Evolutionary conservation across 495 filamentous ascomycete species (phyloP), one percentile per base, ranked within the genome.

Genomic region (Daldinia decipiens): DNA sequence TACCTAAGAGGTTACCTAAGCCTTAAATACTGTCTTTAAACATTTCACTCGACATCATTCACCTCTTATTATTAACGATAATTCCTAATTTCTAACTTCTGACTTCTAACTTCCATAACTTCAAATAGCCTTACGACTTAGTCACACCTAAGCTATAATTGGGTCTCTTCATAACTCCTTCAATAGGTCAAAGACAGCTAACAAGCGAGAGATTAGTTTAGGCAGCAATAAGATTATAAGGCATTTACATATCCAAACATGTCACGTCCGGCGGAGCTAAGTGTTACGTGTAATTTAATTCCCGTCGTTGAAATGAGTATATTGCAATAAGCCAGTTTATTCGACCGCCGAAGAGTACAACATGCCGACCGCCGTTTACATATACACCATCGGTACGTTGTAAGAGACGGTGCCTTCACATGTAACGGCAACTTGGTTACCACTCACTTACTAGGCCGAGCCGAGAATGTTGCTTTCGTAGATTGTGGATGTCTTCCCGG

Each of bases 381-480:
- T 26, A n/a, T n/a, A n/a, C n/a, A n/a, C n/a, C n/a, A n/a, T n/a
- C n/a, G 26, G 3, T 1, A 26, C 26, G 36, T 26, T 26, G 26
- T 34, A 27, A 24, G 0, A 45, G 9, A 38, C 9, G 8, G n/a
- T 34, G 12, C 15, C 26, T 53, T 53, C 8, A 5, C 9, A 9
- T 12, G 11, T 15, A 53, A 12, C 50, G 3, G 29, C 7, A 17
- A 58, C 54, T 32, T 13, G 0, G 17, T 2, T 12, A 24, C 31
- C 5, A 36, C 36, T 13, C 4, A 1, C 8, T 71, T 26, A 31
- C 39, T 74, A 56, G 31, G 72, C 59, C 3, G 27, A 26, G 6
- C 80, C 77, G 39, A 82, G 31, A 32, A 82, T 82, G 52, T 77
- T 82, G 15, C 26, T 55, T 65, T 82, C 77, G n/a, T 79, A 78